Conservation (phyloP, 495 filamentous ascomycete genomes). For the Rusavskia elegans region DNA sequence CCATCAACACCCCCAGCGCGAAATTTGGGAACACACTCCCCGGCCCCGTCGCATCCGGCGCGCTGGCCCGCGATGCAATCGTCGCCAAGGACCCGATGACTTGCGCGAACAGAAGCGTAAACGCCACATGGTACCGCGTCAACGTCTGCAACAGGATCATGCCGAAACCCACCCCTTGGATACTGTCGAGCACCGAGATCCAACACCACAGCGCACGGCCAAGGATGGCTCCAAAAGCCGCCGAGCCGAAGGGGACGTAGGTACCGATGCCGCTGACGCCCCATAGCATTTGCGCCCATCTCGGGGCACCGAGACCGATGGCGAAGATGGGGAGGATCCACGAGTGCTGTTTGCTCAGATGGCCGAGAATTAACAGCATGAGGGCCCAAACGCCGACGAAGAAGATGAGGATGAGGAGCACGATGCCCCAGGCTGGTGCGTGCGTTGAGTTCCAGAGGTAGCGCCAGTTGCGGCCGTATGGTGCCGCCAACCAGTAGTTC, state of each 20-base stretch:
- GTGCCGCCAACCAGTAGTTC: conserved; percentile 48
- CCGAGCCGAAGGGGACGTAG: conserved; percentile 44
- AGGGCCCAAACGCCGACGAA: conserved; percentile 40
- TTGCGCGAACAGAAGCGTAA: conserved; percentile 38
- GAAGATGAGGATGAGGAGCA: conserved; percentile 38
- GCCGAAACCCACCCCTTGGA: conserved; percentile 46
- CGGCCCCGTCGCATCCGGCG: conserved; percentile 41
- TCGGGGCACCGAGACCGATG: conserved; percentile 43
- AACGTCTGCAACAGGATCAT: conserved; percentile 49
- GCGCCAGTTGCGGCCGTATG: conserved; percentile 46
- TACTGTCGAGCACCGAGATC: conserved; percentile 44
- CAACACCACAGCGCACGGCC: conserved; percentile 46
- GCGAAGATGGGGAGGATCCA: conserved; percentile 56
- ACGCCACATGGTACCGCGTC: conserved; percentile 41
- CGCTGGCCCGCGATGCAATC: conserved; percentile 41
- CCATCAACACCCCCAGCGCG: conserved; percentile 23
- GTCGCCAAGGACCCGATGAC: conserved; percentile 38
- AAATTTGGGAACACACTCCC: conserved; percentile 46
- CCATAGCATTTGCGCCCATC: conserved; percentile 56
- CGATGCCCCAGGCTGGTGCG: conserved; percentile 35
- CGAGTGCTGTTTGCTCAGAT: conserved; percentile 35
- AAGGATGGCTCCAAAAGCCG: conserved; percentile 32
- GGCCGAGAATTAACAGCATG: conserved; percentile 30
- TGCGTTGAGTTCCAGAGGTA: conserved; percentile 40
- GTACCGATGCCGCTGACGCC: conserved; percentile 36